A percentile compares a stretch with the other conserved stretches of the same genome.
These are phyloP conservation scores for Ogataea hybrid DNA, from an alignment of 1,139 yeast genomes.

Conservation along the genomic window DNA sequence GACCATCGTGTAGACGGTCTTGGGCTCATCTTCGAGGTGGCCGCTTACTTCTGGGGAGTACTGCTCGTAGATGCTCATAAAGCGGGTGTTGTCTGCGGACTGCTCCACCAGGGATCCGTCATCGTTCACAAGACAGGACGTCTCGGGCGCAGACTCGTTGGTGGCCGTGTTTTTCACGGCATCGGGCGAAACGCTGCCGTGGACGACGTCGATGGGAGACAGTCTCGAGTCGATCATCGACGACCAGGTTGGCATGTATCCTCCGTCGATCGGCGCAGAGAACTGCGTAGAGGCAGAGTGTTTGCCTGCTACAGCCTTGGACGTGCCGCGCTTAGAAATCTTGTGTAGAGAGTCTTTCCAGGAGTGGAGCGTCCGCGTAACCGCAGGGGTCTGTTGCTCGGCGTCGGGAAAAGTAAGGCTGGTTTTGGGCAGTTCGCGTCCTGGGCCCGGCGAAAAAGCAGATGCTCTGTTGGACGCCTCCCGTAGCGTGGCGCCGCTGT, in stretches of 20 bases:
- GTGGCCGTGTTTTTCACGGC: conserved; percentile 1
- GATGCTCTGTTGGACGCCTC: not conserved
- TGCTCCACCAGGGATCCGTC: not conserved
- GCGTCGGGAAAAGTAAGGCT: not conserved
- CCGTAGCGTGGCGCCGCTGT: not conserved
- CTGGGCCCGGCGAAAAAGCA: not conserved
- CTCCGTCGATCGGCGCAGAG: conserved; percentile 4
- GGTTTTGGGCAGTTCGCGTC: not conserved
- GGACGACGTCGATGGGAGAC: conserved; percentile 14
- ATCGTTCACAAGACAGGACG: not conserved
- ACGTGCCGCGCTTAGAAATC: conserved; percentile 4
- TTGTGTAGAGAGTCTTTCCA: conserved; percentile 8
- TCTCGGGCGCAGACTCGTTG: not conserved
- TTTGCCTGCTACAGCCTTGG: not conserved
- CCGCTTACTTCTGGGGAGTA: conserved; percentile 1
- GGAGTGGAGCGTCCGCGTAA: conserved; percentile 3
- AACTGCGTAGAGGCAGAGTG: not conserved
- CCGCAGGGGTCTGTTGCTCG: not conserved
- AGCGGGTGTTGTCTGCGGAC: not conserved
- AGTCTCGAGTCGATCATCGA: conserved; percentile 10
- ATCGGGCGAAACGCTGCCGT: conserved; percentile 9
- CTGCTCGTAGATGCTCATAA: not conserved
- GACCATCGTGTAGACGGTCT: conserved; percentile 10
- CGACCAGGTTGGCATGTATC: conserved; percentile 10
- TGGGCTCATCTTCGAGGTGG: not conserved